Evolutionary conservation across 225 moss, liverwort and hornwort genomes (phyloP).

Genomic region (Asterella californica): DNA sequence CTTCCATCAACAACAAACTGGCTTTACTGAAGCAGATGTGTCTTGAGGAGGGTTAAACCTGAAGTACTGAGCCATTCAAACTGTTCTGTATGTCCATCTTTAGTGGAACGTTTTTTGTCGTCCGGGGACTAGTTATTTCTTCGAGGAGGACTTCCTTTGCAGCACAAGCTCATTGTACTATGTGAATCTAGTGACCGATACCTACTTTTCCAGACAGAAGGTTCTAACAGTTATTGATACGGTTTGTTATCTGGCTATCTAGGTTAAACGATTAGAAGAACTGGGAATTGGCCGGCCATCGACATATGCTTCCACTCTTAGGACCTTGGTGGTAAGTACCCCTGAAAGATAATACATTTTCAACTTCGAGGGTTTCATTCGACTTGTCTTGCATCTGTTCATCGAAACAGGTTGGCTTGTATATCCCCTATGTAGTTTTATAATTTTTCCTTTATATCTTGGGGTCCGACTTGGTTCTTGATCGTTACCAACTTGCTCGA

Average conservation of each 20-base stretch:
- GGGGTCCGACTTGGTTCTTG: background rate
- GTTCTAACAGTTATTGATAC: background rate
- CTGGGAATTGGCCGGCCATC: conserved; percentile 96
- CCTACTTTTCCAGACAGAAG: no score
- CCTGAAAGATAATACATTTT: background rate
- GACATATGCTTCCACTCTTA: conserved; percentile 89
- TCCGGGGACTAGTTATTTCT: background rate
- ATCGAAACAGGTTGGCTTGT: background rate
- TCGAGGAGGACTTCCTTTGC: background rate
- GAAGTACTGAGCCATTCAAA: background rate
- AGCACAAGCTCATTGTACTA: background rate
- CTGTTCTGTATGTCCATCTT: background rate
- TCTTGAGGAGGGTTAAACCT: background rate
- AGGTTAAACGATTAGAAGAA: conserved; percentile 84
- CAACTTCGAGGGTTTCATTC: background rate
- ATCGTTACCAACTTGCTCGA: background rate
- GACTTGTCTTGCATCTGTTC: background rate
- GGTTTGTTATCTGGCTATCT: background rate
- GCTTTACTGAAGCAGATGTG: background rate
- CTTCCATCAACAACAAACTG: background rate
- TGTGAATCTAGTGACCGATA: no score
- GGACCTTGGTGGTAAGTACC: conserved; percentile 72
- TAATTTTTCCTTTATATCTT: background rate
- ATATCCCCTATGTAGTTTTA: background rate
- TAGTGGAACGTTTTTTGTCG: background rate